Percentiles rank a stretch among this genome's conserved stretches.
Evolutionary conservation across 345 rosid species (phyloP).

Genomic region (Salix brachista): DNA sequence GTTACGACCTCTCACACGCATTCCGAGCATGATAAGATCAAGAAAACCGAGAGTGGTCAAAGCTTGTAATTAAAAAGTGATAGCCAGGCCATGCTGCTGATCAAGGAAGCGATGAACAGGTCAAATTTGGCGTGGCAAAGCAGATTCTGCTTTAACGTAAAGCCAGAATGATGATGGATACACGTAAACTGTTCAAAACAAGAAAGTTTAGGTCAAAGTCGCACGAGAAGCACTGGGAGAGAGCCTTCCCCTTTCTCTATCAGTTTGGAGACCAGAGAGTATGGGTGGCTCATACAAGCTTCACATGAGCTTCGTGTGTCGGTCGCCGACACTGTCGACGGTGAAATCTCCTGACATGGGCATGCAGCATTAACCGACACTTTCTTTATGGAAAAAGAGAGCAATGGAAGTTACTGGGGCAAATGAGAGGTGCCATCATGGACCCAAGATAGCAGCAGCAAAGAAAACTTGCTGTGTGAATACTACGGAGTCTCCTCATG

Average conservation of each 20-base stretch:
- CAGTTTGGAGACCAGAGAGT: neutral
- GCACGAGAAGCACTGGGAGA: conserved; percentile 21
- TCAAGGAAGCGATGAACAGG: neutral
- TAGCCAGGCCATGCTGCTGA: neutral
- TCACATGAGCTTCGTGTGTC: conserved; percentile 30
- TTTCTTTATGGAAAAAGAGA: neutral
- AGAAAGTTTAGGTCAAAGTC: conserved; percentile 10
- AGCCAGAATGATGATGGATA: neutral
- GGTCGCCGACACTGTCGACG: conserved; percentile 11
- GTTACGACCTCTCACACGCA: neutral
- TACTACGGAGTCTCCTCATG: too few relatives aligned
- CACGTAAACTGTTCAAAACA: neutral
- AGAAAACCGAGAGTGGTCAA: neutral
- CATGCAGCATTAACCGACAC: too few relatives aligned
- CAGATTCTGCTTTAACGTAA: neutral
- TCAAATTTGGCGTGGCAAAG: neutral
- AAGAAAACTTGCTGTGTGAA: neutral
- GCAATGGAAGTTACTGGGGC: neutral
- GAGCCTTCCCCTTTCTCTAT: neutral
- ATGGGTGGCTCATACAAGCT: neutral
- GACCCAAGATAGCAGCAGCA: neutral
- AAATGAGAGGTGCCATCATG: neutral
- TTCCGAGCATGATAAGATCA: neutral
- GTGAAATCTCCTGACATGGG: conserved; percentile 21
- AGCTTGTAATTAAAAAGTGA: neutral